Evolutionary conservation across 208 protist species (phyloP).

Genomic region (Porcisia deanei): DNA sequence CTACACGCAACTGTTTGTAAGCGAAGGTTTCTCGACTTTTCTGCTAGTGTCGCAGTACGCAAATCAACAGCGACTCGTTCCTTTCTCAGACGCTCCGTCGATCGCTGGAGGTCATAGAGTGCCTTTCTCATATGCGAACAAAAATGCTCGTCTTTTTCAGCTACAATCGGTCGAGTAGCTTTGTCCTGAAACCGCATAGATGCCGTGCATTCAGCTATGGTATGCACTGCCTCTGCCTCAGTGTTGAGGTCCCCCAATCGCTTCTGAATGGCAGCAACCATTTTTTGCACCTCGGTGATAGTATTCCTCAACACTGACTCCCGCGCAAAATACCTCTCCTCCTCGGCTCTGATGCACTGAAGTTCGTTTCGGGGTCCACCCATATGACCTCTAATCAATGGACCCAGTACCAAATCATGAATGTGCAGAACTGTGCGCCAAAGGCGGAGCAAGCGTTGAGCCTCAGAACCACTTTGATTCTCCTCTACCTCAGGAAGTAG

Average conservation of each 20-base stretch:
- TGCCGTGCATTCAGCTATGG: not conserved
- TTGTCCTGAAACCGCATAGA: not conserved
- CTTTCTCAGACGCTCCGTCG: conserved; percentile 2
- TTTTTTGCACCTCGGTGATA: not conserved
- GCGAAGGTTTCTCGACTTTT: not conserved
- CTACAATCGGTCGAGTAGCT: not conserved
- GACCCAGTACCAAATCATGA: not conserved
- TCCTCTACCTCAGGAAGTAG: not conserved
- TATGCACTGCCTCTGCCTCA: not conserved
- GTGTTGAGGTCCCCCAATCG: not conserved
- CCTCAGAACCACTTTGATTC: not conserved
- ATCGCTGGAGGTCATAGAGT: not conserved
- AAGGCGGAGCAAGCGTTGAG: not conserved
- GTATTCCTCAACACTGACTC: not conserved
- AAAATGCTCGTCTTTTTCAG: not conserved
- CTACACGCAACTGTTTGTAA: not conserved
- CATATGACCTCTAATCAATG: not conserved
- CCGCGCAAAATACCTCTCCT: conserved; percentile 1
- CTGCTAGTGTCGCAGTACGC: not conserved
- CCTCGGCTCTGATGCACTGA: not conserved
- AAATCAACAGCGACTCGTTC: conserved; percentile 4
- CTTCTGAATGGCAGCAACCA: not conserved
- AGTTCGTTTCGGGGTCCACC: not conserved
- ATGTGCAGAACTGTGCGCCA: conserved; percentile 2
- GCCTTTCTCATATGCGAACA: not conserved